These are phyloP conservation scores for Alternaria sp. DNA, from an alignment of 2,329 filamentous ascomycete species.

Conservation along the genomic window DNA sequence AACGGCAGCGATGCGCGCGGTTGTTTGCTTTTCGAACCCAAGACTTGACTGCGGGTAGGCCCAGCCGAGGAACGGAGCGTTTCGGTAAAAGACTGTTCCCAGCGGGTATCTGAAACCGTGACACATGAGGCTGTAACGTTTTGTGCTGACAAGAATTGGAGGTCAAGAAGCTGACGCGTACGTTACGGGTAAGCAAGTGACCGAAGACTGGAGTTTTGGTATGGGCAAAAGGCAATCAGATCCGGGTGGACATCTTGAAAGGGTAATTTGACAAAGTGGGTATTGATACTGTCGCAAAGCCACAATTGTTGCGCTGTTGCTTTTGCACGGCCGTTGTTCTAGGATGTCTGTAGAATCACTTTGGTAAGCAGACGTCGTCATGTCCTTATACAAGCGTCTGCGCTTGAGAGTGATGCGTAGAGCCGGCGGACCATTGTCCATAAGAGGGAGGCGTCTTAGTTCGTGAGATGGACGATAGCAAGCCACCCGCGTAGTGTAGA, in stretches of 20 bases:
- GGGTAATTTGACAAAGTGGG: not conserved
- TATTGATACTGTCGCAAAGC: not conserved
- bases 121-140: slow-evolving; percentile 10
- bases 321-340: not conserved
- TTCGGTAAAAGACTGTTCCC: slow-evolving; percentile 1
- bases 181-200: slow-evolving; percentile 2
- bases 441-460: not conserved
- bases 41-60: not conserved
- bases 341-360: not conserved
- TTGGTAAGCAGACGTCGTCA: not conserved
- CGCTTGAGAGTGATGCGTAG: not conserved
- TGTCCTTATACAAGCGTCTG: not conserved
- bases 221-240: not conserved
- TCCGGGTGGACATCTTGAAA: not conserved
- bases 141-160: slow-evolving; percentile 6
- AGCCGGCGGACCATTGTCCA: not conserved
- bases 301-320: not conserved
- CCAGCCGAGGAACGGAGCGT: slow-evolving; percentile 1
- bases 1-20: not conserved
- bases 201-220: not conserved
- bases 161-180: slow-evolving; percentile 13
- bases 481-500: not conserved
- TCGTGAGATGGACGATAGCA: not conserved
- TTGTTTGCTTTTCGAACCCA: slow-evolving; percentile 4
- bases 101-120: slow-evolving; percentile 12